These are phyloP conservation scores for Thalassiosira oceanica DNA, from an alignment of 352 stramenopile genomes.

Conservation along the genomic window DNA sequence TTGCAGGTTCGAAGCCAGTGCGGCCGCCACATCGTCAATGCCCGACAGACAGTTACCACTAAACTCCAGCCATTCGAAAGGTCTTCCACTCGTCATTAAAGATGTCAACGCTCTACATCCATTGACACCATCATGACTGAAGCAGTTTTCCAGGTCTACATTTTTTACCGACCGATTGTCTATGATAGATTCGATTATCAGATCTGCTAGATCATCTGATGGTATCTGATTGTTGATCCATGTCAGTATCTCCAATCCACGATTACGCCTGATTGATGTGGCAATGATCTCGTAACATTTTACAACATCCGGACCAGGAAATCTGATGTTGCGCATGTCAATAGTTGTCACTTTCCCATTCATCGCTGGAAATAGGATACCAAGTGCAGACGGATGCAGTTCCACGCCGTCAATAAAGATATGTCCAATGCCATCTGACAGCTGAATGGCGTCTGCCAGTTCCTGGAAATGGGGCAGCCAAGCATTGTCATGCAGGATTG, in stretches of 20 bases:
- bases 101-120: not conserved
- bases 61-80: not conserved
- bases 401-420: not conserved
- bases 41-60: not conserved
- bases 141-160: not conserved
- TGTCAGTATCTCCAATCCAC: not conserved
- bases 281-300: not conserved
- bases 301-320: not conserved
- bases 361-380: not conserved
- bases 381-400: not conserved
- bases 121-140: too few species aligned
- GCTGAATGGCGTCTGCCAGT: constrained; percentile 8
- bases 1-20: not conserved
- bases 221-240: not conserved
- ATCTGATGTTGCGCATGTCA: not conserved
- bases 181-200: not conserved
- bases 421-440: not conserved
- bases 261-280: not conserved
- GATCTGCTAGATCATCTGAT: not conserved
- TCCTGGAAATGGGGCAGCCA: constrained; percentile 4
- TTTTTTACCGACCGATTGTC: not conserved
- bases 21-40: not conserved
- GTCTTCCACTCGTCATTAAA: not conserved
- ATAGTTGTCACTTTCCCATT: not conserved
- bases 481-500: constrained; percentile 1